Percentiles rank a stretch among this genome's conserved stretches.
phyloP scores from a whole-genome alignment of 345 rosid genomes.

The Salix brachista region DNA sequence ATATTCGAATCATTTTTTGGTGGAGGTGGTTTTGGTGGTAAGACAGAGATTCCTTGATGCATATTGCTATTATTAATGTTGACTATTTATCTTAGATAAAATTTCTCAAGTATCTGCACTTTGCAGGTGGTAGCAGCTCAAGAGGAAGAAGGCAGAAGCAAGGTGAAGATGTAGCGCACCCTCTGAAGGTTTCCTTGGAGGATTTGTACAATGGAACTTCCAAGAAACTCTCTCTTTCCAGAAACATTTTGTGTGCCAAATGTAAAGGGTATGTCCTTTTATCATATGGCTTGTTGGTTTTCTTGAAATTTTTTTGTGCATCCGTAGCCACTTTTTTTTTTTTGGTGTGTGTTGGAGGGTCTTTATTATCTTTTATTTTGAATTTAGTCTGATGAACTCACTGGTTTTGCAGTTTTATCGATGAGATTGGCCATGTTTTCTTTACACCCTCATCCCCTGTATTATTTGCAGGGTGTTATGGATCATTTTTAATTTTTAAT shows the following conservation, averaged over 20 bases:
- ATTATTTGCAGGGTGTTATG: no score
- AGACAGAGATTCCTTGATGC: neutral
- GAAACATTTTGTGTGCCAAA: slow-evolving; percentile 46
- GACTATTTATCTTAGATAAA: neutral
- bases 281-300: neutral
- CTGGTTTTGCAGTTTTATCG: no score
- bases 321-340: neutral
- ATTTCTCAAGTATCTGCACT: neutral
- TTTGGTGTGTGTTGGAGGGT: neutral
- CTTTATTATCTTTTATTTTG: neutral
- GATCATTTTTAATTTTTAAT: no score
- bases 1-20: slow-evolving; percentile 53
- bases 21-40: slow-evolving; percentile 44
- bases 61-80: neutral
- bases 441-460: no score
- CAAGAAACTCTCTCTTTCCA: slow-evolving; percentile 57
- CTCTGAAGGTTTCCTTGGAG: slow-evolving; percentile 52
- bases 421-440: no score
- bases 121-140: slow-evolving; percentile 48
- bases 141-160: slow-evolving; percentile 54
- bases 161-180: slow-evolving; percentile 57
- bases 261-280: slow-evolving; percentile 48
- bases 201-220: slow-evolving; percentile 56
- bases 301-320: neutral
- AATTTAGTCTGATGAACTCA: neutral